These are phyloP conservation scores for Verticillium nubilum DNA, from an alignment of 2,329 filamentous ascomycete genomes.

Conservation along the genomic window DNA sequence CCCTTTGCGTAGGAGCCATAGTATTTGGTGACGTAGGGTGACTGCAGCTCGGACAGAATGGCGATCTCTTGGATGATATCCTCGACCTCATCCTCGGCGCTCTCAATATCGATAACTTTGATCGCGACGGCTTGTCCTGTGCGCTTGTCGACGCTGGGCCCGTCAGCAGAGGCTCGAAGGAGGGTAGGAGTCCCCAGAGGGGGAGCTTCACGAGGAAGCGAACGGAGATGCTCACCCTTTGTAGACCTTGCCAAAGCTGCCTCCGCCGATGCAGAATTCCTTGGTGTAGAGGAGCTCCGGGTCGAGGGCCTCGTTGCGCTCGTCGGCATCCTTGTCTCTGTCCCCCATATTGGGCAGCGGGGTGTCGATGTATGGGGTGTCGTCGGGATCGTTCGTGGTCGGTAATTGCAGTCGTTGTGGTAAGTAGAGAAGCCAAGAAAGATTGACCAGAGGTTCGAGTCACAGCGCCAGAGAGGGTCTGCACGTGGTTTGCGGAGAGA, in stretches of 20 bases:
- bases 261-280: slow-evolving; percentile 86
- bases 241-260: slow-evolving; percentile 97
- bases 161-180: background rate
- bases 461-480: background rate
- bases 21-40: slow-evolving; percentile 95
- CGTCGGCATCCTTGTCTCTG: slow-evolving; percentile 39
- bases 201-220: background rate
- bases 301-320: slow-evolving; percentile 58
- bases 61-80: slow-evolving; percentile 99
- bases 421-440: background rate
- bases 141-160: slow-evolving; percentile 77
- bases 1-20: slow-evolving; percentile 96
- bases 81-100: slow-evolving; percentile 97
- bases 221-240: slow-evolving; percentile 64
- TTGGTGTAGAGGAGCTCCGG: slow-evolving; percentile 92
- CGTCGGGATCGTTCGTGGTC: too few species aligned
- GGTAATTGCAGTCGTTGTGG: too few species aligned
- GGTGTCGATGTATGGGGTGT: background rate
- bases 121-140: slow-evolving; percentile 94
- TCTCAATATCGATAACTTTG: slow-evolving; percentile 98
- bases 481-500: background rate
- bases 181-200: slow-evolving; percentile 2
- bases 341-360: slow-evolving; percentile 36
- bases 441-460: background rate
- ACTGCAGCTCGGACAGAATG: slow-evolving; percentile 92